Base-by-base conservation (phyloP, 139 green algal species). In the Limnomonas spitsbergensis region DNA sequence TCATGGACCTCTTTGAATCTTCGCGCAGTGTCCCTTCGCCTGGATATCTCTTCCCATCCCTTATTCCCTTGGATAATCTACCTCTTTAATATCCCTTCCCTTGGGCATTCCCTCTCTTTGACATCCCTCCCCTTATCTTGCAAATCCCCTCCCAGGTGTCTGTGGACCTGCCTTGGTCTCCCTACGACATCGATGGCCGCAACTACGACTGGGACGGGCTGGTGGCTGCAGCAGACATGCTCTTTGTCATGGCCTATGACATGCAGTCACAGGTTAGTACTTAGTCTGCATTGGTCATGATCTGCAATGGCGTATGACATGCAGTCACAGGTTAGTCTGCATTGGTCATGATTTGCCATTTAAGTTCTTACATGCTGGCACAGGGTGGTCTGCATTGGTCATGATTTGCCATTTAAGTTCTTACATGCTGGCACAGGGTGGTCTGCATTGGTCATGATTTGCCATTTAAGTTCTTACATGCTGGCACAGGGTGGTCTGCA, bases 261-360 rank as follows among this genome's bases (percentile, higher is more conserved):
- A 89, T 84, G 68, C 83, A 89, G 69, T 86, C 80, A 0, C 88
- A 91, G 79, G 86, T 81, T 26, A 0, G 66, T 14, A n/a, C n/a
- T n/a, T n/a, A n/a, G 2, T 42, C 3, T 2, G 87, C 81, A 2
- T 82, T 85, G 0, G 89, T 92, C 76, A 38, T 86, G 27, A 34
- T 93, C 29, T 90, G 68, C 92, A n/a, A 93, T 93, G 89, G 73
- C 75, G 1, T 93, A 93, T 76, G 89, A 93, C 74, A 89, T 84
- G 68, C 83, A 89, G 69, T 86, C 80, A 0, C 88, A 91, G 79
- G 86, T 81, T 26, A n/a, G 2, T 42, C 3, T 2, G 87, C 81
- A 2, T 82, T 85, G 0, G 89, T 92, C 76, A 38, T 86, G 27
- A 34, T 93, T 32, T 90, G 68, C 92, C 32, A 93, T 93, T n/a